Evolutionary conservation across 148 eudicot genomes (phyloP).

Genomic region (Simmondsia chinensis): DNA sequence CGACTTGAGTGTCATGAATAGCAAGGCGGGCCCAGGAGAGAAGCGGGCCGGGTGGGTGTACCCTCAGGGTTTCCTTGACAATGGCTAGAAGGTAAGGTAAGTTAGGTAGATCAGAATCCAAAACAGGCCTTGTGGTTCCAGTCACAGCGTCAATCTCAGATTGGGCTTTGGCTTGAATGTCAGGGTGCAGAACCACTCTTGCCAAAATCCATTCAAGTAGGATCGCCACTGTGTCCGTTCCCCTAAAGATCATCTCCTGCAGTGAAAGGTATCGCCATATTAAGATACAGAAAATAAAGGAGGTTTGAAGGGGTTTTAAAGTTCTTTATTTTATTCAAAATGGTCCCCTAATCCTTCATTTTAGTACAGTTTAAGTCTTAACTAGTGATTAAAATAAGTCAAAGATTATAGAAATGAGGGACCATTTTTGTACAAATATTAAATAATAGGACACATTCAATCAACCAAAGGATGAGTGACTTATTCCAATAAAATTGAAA

Average conservation of each 20-base stretch:
- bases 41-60: slow-evolving; percentile 95
- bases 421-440: no score
- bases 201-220: slow-evolving; percentile 86
- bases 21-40: slow-evolving; percentile 96
- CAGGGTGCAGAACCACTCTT: slow-evolving; percentile 87
- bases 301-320: no score
- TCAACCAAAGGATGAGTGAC: no score
- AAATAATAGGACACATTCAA: no score
- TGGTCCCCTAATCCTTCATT: no score
- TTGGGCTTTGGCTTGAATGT: slow-evolving; percentile 82
- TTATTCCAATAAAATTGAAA: no score
- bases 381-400: no score
- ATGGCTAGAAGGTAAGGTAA: slow-evolving; percentile 76
- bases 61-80: slow-evolving; percentile 70
- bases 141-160: slow-evolving; percentile 46
- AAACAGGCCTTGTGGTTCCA: slow-evolving; percentile 24
- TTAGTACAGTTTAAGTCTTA: no score
- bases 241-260: slow-evolving; percentile 94
- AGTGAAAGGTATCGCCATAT: no score
- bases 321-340: no score
- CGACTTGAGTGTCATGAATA: slow-evolving; percentile 69
- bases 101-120: slow-evolving; percentile 58
- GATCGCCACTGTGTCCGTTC: slow-evolving; percentile 90
- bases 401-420: no score
- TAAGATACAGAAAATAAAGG: no score